Conservation (phyloP, 2,329 filamentous ascomycete species). For the Epichloe elymi region DNA sequence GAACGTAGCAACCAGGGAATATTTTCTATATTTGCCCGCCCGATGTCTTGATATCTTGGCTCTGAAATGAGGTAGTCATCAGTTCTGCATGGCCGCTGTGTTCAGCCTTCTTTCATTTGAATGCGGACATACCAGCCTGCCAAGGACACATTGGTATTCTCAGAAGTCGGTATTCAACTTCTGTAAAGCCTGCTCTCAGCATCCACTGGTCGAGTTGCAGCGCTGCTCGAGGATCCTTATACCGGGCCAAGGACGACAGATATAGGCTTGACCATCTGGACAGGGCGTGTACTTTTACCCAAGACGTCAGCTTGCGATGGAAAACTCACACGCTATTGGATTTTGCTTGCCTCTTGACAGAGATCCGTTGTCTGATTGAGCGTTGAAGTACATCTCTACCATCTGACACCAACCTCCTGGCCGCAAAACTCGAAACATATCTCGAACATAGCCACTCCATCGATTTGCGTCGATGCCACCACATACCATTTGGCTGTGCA, state of each 20-base stretch:
- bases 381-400: constrained; percentile 75
- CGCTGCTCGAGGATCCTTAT: constrained; percentile 54
- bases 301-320: constrained; percentile 3
- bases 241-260: constrained; percentile 44
- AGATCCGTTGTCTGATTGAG: constrained; percentile 76
- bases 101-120: background rate
- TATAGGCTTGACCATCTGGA: constrained; percentile 55
- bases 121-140: constrained; percentile 40
- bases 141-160: constrained; percentile 57
- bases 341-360: constrained; percentile 43
- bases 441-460: constrained; percentile 64
- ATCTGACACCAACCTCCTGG: constrained; percentile 78
- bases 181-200: constrained; percentile 49
- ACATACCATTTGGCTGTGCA: constrained; percentile 63
- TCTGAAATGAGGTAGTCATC: constrained; percentile 22
- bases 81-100: background rate
- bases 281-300: constrained; percentile 44
- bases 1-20: constrained; percentile 41
- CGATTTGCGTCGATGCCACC: constrained; percentile 58
- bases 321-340: background rate
- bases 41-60: constrained; percentile 38
- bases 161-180: constrained; percentile 53
- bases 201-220: constrained; percentile 46
- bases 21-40: constrained; percentile 39
- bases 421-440: constrained; percentile 59